Percentiles rank a stretch among this genome's conserved stretches.
Conservation (phyloP, 2,329 filamentous ascomycete genomes). For the Penicillium sp. region DNA sequence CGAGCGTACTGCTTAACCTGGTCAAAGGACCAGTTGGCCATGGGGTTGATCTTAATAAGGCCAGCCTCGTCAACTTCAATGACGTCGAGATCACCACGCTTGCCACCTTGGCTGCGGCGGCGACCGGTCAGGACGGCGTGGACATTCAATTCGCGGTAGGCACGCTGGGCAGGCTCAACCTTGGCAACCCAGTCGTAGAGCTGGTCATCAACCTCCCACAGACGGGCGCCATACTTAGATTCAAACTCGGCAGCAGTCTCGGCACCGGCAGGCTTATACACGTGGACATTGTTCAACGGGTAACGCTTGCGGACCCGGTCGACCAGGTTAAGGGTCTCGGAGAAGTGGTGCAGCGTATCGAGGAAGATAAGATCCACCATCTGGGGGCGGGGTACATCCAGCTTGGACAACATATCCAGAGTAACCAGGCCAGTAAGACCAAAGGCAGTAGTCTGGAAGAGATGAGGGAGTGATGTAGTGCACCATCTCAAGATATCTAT, state of each 20-base stretch:
- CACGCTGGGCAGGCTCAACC: constrained; percentile 91
- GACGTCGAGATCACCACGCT: constrained; percentile 85
- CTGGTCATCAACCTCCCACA: constrained; percentile 85
- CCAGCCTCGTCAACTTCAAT: constrained; percentile 90
- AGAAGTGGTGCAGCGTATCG: constrained; percentile 80
- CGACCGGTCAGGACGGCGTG: constrained; percentile 91
- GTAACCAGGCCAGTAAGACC: constrained; percentile 78
- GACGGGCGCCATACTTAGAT: constrained; percentile 72
- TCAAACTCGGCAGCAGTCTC: constrained; percentile 76
- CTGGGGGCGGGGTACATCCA: constrained; percentile 49
- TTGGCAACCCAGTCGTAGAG: constrained; percentile 97
- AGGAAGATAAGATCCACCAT: constrained; percentile 66
- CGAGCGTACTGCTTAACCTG: constrained; percentile 87
- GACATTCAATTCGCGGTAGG: constrained; percentile 83
- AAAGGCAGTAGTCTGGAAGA: constrained; percentile 85
- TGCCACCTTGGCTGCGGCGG: constrained; percentile 86
- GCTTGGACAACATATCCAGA: constrained; percentile 66
- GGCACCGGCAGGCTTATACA: constrained; percentile 81
- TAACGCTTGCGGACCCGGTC: constrained; percentile 75
- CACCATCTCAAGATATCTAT: constrained; percentile 86
- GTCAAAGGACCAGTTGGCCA: constrained; percentile 90
- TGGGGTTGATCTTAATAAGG: constrained; percentile 94
- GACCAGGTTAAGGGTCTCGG: constrained; percentile 72
- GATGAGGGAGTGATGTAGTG: constrained; percentile 82
- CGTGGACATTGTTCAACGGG: constrained; percentile 75